phyloP scores from a whole-genome alignment of 352 stramenopile species.

The Pythium utonaiense region DNA sequence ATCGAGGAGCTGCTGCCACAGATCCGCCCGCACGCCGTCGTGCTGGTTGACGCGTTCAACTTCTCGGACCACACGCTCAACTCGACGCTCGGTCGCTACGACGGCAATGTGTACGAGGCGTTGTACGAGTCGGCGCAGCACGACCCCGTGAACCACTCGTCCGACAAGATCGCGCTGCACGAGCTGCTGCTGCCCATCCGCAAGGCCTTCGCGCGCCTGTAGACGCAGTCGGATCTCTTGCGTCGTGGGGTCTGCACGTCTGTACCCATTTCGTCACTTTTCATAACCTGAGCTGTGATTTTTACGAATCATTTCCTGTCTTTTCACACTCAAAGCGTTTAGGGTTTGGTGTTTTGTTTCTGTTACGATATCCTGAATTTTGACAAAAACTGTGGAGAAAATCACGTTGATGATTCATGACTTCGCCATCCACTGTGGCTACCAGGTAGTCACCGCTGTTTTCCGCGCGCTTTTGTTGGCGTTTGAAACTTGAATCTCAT shows the following conservation, averaged over 20 bases:
- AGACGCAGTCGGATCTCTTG: background rate
- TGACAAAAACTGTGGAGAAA: no score
- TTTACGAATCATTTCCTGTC: background rate
- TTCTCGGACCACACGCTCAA: conserved; percentile 73
- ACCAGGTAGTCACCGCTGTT: conserved; percentile 6
- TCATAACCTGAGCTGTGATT: no score
- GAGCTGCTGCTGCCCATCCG: conserved; percentile 64
- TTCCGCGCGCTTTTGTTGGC: background rate
- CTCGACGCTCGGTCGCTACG: conserved; percentile 67
- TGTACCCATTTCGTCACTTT: background rate
- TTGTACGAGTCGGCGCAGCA: conserved; percentile 56
- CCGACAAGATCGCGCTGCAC: conserved; percentile 57
- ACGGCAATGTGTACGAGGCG: conserved; percentile 74
- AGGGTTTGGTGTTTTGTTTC: no score
- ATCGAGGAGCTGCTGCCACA: conserved; percentile 48
- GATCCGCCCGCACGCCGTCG: conserved; percentile 65
- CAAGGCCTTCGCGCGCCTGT: conserved; percentile 25
- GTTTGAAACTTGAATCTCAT: conserved; percentile 19
- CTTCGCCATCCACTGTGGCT: conserved; percentile 5
- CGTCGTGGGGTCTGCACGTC: no score
- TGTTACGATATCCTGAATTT: no score
- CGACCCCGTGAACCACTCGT: conserved; percentile 57
- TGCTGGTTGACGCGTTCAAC: conserved; percentile 75
- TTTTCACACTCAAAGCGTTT: background rate
- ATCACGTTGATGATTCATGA: no score